Evolutionary conservation across 495 filamentous ascomycete species (phyloP).

Genomic region (Cercophora scortea): DNA sequence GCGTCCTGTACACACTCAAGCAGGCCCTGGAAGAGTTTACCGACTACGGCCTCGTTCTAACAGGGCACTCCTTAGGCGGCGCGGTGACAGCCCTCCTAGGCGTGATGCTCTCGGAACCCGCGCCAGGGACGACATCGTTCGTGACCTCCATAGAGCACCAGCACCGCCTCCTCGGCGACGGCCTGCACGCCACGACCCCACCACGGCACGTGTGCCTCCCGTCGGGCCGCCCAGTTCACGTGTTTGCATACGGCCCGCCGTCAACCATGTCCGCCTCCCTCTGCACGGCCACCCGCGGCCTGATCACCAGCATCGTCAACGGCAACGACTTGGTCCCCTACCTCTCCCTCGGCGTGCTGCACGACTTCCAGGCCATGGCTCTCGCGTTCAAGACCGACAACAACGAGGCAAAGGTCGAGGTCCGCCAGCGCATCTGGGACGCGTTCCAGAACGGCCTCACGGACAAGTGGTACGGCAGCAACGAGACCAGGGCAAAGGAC

Average conservation of each 20-base stretch:
- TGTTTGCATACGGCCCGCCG: conserved; percentile 73
- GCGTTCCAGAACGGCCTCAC: conserved; percentile 42
- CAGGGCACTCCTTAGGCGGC: conserved; percentile 70
- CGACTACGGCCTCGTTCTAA: conserved; percentile 68
- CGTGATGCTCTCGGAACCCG: conserved; percentile 62
- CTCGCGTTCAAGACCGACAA: conserved; percentile 65
- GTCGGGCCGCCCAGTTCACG: conserved; percentile 60
- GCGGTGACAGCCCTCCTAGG: conserved; percentile 68
- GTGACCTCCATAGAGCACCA: conserved; percentile 40
- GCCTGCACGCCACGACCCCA: conserved; percentile 8
- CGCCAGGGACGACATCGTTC: conserved; percentile 31
- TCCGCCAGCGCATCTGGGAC: conserved; percentile 58
- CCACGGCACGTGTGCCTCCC: conserved; percentile 45
- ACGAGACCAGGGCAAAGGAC: neutral
- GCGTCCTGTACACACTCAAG: conserved; percentile 60
- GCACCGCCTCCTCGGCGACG: conserved; percentile 32
- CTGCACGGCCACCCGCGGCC: conserved; percentile 60
- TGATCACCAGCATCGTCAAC: conserved; percentile 69
- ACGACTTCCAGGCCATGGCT: conserved; percentile 66
- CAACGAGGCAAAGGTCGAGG: conserved; percentile 54
- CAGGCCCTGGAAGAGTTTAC: conserved; percentile 63
- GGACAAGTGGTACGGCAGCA: conserved; percentile 35
- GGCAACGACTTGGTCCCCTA: conserved; percentile 66
- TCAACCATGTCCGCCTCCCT: conserved; percentile 66
- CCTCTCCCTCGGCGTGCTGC: conserved; percentile 65